Evolutionary conservation across 768 basidiomycete species (phyloP).

Genomic region (Ramaria sp.): DNA sequence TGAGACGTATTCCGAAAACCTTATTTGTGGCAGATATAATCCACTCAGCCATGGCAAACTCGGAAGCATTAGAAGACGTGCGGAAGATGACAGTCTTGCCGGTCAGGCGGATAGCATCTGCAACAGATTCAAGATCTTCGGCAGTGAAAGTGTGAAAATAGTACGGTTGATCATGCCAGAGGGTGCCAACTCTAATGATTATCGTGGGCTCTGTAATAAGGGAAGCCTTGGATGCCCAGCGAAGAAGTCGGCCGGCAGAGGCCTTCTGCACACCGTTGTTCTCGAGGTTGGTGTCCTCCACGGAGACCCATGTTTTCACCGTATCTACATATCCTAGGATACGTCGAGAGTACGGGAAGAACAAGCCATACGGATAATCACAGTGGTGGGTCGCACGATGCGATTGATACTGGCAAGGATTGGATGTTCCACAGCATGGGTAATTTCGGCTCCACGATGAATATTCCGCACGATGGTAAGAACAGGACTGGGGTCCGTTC

Average conservation of each 20-base stretch:
- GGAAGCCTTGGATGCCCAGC: slow-evolving; percentile 26
- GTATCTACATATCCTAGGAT: slow-evolving; percentile 25
- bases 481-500: slow-evolving; percentile 29
- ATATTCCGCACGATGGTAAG: slow-evolving; percentile 27
- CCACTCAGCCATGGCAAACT: slow-evolving; percentile 32
- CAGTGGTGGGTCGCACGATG: slow-evolving; percentile 30
- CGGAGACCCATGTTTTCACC: slow-evolving; percentile 21
- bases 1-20: slow-evolving; percentile 26
- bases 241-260: slow-evolving; percentile 18
- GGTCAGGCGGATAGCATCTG: slow-evolving; percentile 23
- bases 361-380: slow-evolving; percentile 29
- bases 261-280: slow-evolving; percentile 21
- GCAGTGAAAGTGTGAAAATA: slow-evolving; percentile 29
- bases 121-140: slow-evolving; percentile 24
- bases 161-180: slow-evolving; percentile 24
- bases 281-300: slow-evolving; percentile 28
- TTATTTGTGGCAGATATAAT: slow-evolving; percentile 24
- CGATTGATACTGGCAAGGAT: slow-evolving; percentile 25
- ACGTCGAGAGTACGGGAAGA: slow-evolving; percentile 24
- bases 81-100: slow-evolving; percentile 26
- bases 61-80: slow-evolving; percentile 21
- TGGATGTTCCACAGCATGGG: slow-evolving; percentile 25
- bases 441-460: slow-evolving; percentile 24
- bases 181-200: slow-evolving; percentile 26
- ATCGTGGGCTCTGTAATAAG: slow-evolving; percentile 24